These are phyloP conservation scores for Acanthamoeba divionensis DNA, from an alignment of 208 protist species.

Conservation along the genomic window DNA sequence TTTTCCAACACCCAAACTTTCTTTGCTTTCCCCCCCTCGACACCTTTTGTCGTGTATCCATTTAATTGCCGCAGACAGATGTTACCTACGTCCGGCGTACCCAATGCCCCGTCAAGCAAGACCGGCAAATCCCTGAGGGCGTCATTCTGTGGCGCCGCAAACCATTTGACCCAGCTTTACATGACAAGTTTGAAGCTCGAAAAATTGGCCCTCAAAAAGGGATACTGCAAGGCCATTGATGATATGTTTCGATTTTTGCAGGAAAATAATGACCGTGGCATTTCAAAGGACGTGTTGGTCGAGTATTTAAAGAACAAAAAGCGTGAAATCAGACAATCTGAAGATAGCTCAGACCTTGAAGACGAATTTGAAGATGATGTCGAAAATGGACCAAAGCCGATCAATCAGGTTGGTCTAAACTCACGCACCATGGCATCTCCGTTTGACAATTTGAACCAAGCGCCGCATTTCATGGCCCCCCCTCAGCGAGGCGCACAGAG, in stretches of 20 bases:
- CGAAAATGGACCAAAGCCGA: background rate
- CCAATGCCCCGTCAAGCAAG: background rate
- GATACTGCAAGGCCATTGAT: constrained; percentile 11
- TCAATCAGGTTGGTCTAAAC: background rate
- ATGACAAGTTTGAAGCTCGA: constrained; percentile 42
- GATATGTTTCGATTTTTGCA: constrained; percentile 10
- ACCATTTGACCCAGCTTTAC: constrained; percentile 55
- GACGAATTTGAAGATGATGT: constrained; percentile 11
- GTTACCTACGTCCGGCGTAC: background rate
- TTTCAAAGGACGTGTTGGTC: background rate
- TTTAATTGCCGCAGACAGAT: background rate
- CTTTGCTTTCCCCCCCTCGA: background rate
- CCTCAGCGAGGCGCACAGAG: background rate
- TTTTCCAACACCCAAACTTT: too few species aligned
- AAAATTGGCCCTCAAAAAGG: constrained; percentile 26
- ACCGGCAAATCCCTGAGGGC: constrained; percentile 22
- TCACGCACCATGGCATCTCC: background rate
- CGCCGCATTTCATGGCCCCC: background rate
- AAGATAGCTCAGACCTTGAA: background rate
- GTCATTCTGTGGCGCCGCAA: constrained; percentile 38
- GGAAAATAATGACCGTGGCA: background rate
- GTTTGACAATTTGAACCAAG: background rate
- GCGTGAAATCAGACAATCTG: background rate
- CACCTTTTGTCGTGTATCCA: background rate
- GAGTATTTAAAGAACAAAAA: constrained; percentile 6